A percentile compares a stretch with the other conserved stretches of the same genome.
Evolutionary conservation across 257 asterid species (phyloP).

Genomic region (Solanum rostratum): DNA sequence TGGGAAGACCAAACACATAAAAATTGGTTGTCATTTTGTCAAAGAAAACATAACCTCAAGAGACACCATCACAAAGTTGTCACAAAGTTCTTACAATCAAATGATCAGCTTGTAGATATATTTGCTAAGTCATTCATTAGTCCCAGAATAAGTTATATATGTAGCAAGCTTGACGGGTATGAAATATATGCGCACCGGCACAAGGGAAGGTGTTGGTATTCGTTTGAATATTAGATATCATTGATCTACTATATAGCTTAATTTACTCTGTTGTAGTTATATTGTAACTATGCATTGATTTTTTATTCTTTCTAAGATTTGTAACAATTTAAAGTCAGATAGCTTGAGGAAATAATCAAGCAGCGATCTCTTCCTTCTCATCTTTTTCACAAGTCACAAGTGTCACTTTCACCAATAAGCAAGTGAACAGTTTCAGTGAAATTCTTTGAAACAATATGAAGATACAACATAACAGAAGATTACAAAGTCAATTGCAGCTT

Average conservation of each 20-base stretch:
- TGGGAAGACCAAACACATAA: not conserved
- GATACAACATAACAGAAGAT: not conserved
- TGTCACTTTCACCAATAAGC: not conserved
- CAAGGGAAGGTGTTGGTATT: not conserved
- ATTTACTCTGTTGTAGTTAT: not conserved
- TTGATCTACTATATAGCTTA: not conserved
- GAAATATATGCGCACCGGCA: not conserved
- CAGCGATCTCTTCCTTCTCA: not conserved
- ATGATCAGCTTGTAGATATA: not conserved
- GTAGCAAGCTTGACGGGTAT: not conserved
- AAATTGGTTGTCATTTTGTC: not conserved
- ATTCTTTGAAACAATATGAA: not conserved
- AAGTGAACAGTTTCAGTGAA: not conserved
- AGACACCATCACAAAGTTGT: not conserved
- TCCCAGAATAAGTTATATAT: not conserved
- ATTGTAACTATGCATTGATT: not conserved
- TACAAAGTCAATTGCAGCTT: not conserved
- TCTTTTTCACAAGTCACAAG: not conserved
- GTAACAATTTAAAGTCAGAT: not conserved
- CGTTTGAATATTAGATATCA: not conserved
- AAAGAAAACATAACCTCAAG: not conserved
- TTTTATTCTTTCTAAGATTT: not conserved
- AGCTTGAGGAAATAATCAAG: not conserved
- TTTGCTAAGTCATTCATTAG: not conserved
- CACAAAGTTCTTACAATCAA: not conserved